phyloP scores from a whole-genome alignment of 768 basidiomycete species.

The Amylocystis lapponica region DNA sequence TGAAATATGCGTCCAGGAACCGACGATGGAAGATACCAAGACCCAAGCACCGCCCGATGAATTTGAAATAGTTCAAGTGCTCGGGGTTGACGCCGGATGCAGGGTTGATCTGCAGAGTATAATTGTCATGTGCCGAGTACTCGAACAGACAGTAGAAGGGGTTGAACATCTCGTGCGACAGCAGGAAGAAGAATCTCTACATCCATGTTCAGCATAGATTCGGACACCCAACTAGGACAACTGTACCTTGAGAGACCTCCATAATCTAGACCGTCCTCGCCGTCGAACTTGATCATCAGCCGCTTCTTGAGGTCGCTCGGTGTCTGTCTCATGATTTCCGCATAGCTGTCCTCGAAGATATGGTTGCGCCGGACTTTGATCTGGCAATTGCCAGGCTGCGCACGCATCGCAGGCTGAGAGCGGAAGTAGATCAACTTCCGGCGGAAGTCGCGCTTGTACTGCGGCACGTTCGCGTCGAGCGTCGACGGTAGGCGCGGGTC shows the following conservation, averaged over 20 bases:
- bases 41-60: conserved; percentile 93
- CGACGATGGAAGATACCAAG: conserved; percentile 98
- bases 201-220: neutral
- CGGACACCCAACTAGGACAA: neutral
- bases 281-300: conserved; percentile 99
- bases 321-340: conserved; percentile 99
- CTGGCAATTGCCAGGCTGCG: conserved; percentile 98
- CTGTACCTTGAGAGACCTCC: conserved; percentile 89
- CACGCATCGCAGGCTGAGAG: conserved; percentile 95
- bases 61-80: conserved; percentile 99
- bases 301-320: conserved; percentile 98
- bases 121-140: conserved; percentile 99
- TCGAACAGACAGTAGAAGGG: conserved; percentile 99
- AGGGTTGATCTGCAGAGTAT: conserved; percentile 98
- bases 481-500: conserved; percentile 95
- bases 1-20: conserved; percentile 99
- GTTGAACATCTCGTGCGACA: conserved; percentile 99
- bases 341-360: conserved; percentile 99
- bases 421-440: conserved; percentile 99
- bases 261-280: conserved; percentile 98
- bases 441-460: conserved; percentile 99
- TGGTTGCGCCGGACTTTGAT: conserved; percentile 97
- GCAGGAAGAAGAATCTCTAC: conserved; percentile 97
- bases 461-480: conserved; percentile 93
- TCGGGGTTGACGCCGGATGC: conserved; percentile 98